Conservation (phyloP, 495 filamentous ascomycete species). For the Chaetomium fimeti region DNA sequence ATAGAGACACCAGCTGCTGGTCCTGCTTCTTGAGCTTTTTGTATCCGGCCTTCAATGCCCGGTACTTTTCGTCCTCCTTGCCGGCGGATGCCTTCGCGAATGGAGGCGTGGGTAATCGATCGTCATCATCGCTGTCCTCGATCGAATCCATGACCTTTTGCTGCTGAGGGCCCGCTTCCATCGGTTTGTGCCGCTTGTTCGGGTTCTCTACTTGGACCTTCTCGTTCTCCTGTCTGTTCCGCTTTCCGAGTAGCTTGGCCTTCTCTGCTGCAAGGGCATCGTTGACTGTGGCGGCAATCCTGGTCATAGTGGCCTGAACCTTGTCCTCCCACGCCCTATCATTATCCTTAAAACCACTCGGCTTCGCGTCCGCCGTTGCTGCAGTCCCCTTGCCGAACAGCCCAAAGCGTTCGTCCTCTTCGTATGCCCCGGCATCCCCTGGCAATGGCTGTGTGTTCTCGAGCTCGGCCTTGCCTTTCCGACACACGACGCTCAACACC, state of each 20-base stretch:
- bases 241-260: background rate
- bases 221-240: background rate
- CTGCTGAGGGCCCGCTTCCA: background rate
- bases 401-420: background rate
- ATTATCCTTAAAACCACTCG: background rate
- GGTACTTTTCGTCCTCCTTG: background rate
- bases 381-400: background rate
- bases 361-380: too few species aligned
- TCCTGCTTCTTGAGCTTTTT: slow-evolving; percentile 9
- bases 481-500: slow-evolving; percentile 10
- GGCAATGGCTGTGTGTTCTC: background rate
- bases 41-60: background rate
- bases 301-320: slow-evolving; percentile 1
- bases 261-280: background rate
- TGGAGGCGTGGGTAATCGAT: background rate
- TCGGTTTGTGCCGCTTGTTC: slow-evolving; percentile 5
- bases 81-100: background rate
- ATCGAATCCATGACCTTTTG: background rate
- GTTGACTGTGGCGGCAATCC: background rate
- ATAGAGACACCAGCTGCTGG: background rate
- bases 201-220: background rate
- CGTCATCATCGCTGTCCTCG: slow-evolving; percentile 8
- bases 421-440: background rate
- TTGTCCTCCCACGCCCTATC: background rate
- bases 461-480: background rate